These are phyloP conservation scores for Funneliformis mosseae DNA, from an alignment of 192 early-diverging fungal genomes.

Conservation along the genomic window DNA sequence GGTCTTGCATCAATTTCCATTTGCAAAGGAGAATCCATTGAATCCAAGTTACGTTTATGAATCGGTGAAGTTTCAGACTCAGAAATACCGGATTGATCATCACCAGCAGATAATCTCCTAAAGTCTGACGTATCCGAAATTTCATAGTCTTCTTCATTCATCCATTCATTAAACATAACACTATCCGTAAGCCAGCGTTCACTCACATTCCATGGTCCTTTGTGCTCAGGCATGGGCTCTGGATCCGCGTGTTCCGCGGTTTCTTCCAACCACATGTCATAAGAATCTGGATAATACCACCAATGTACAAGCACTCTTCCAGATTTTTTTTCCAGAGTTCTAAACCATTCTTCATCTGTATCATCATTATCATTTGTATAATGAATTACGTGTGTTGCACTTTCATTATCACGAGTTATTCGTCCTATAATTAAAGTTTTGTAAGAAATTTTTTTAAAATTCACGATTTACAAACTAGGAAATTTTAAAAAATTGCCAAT, in stretches of 20 bases:
- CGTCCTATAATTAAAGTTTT: slow-evolving; percentile 38
- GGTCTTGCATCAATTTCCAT: slow-evolving; percentile 38
- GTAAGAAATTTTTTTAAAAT: not conserved
- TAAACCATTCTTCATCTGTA: slow-evolving; percentile 59
- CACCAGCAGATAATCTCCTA: slow-evolving; percentile 25
- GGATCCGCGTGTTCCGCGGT: slow-evolving; percentile 64
- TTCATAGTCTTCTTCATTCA: slow-evolving; percentile 90
- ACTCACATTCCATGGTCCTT: slow-evolving; percentile 70
- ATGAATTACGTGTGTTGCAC: slow-evolving; percentile 57
- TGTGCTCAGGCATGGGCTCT: slow-evolving; percentile 61
- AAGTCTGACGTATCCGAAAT: slow-evolving; percentile 9
- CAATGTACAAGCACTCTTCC: slow-evolving; percentile 71
- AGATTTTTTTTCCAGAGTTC: slow-evolving; percentile 62
- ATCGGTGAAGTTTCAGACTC: slow-evolving; percentile 25
- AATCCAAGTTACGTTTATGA: slow-evolving; percentile 29
- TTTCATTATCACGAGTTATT: slow-evolving; percentile 26
- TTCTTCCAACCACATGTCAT: slow-evolving; percentile 72
- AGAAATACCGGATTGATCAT: slow-evolving; percentile 48
- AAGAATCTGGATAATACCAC: slow-evolving; percentile 83
- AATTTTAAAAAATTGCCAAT: not conserved
- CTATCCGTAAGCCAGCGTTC: slow-evolving; percentile 78
- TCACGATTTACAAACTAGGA: not conserved
- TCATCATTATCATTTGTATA: slow-evolving; percentile 46
- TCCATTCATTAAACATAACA: slow-evolving; percentile 74
- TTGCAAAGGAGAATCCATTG: slow-evolving; percentile 40